Evolutionary conservation across 192 early-diverging fungal species (phyloP).

Genomic region (Coemansia sp.): DNA sequence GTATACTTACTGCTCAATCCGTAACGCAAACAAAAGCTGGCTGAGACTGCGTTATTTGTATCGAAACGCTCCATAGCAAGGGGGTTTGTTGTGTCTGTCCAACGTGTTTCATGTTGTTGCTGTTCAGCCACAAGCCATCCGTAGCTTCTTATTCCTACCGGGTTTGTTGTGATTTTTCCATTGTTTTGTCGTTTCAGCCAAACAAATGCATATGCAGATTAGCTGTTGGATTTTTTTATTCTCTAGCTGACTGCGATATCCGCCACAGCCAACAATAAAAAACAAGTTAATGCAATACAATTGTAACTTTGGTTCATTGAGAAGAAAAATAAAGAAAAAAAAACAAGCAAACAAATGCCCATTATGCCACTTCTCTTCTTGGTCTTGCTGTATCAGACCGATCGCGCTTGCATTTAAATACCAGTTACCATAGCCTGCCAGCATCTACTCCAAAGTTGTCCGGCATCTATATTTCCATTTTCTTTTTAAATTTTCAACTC

Average conservation of each 20-base stretch:
- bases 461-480: neutral
- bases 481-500: neutral
- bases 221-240: conserved; percentile 11
- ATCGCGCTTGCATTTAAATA: conserved; percentile 1
- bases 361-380: neutral
- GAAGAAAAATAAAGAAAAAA: neutral
- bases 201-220: neutral
- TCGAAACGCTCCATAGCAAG: neutral
- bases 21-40: neutral
- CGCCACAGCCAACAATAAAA: neutral
- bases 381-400: neutral
- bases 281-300: neutral
- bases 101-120: neutral
- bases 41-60: neutral
- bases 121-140: neutral
- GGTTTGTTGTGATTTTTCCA: neutral
- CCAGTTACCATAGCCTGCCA: neutral
- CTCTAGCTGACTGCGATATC: neutral
- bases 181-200: conserved; percentile 9
- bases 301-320: neutral
- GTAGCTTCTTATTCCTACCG: neutral
- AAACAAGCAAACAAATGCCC: neutral
- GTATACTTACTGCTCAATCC: neutral
- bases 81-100: neutral
- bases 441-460: neutral